Conservation (phyloP, 2,329 filamentous ascomycete genomes). For the Sarocladiaceae sp. region DNA sequence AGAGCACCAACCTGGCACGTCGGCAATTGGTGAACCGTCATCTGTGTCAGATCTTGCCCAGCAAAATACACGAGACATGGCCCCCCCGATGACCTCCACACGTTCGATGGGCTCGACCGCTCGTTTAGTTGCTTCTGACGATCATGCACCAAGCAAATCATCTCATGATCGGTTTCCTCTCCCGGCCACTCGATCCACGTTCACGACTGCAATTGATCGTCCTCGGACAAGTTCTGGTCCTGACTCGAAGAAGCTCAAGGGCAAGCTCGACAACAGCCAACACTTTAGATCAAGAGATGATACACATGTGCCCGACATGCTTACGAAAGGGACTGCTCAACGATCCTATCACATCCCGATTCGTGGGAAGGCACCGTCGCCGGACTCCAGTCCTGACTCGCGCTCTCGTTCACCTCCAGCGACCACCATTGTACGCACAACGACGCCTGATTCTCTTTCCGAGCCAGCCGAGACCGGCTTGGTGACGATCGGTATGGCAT, state of each 20-base stretch:
- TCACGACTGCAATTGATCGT: background rate
- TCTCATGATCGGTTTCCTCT: background rate
- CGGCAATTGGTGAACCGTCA: constrained; percentile 6
- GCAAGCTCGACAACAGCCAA: background rate
- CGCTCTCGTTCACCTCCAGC: constrained; percentile 23
- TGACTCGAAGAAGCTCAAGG: background rate
- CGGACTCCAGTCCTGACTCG: constrained; percentile 34
- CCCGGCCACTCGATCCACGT: background rate
- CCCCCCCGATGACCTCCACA: constrained; percentile 1
- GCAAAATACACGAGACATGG: constrained; percentile 6
- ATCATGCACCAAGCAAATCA: background rate
- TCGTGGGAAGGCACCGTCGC: constrained; percentile 37
- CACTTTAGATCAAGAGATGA: constrained; percentile 37
- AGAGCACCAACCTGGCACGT: constrained; percentile 2
- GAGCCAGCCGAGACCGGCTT: constrained; percentile 17
- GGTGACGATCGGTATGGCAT: constrained; percentile 64
- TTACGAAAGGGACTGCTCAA: constrained; percentile 26
- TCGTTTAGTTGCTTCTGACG: background rate
- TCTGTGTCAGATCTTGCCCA: constrained; percentile 9
- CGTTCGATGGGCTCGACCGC: background rate
- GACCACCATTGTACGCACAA: constrained; percentile 31
- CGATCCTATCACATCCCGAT: constrained; percentile 36
- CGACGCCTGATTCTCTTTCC: constrained; percentile 38
- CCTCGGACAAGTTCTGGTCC: constrained; percentile 8
- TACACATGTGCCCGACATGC: constrained; percentile 25